Evolutionary conservation across 257 asterid species (phyloP).

Genomic region (Solanum chilense): DNA sequence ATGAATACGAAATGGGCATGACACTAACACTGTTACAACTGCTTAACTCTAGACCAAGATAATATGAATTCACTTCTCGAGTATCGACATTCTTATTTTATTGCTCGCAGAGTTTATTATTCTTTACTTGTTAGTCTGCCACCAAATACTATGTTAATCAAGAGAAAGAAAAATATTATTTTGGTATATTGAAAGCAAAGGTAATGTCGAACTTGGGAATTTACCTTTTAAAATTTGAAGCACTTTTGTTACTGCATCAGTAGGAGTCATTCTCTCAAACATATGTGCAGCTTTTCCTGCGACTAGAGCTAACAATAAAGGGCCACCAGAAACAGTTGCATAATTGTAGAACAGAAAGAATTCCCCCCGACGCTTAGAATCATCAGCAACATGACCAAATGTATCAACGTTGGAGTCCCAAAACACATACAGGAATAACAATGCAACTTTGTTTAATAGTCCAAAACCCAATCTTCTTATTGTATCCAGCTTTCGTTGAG

Average conservation of each 20-base stretch:
- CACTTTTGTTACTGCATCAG: background rate
- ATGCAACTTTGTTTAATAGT: background rate
- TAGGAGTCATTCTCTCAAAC: background rate
- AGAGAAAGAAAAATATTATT: background rate
- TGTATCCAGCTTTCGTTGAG: background rate
- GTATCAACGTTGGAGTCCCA: background rate
- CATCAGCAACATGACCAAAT: background rate
- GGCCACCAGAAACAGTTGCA: background rate
- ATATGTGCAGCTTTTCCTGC: background rate
- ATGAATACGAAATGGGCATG: background rate
- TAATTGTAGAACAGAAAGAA: background rate
- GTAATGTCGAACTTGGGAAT: background rate
- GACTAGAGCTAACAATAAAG: background rate
- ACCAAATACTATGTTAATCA: background rate
- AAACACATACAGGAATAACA: background rate
- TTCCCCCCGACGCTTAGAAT: background rate
- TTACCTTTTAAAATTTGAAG: background rate
- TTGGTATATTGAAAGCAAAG: background rate
- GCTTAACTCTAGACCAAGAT: background rate
- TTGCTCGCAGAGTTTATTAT: background rate
- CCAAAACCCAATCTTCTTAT: background rate
- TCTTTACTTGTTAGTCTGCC: background rate
- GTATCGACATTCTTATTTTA: background rate
- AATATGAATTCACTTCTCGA: background rate
- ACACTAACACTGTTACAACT: background rate